phyloP scores from a whole-genome alignment of 306 rosid genomes.

The Cicer bijugum region DNA sequence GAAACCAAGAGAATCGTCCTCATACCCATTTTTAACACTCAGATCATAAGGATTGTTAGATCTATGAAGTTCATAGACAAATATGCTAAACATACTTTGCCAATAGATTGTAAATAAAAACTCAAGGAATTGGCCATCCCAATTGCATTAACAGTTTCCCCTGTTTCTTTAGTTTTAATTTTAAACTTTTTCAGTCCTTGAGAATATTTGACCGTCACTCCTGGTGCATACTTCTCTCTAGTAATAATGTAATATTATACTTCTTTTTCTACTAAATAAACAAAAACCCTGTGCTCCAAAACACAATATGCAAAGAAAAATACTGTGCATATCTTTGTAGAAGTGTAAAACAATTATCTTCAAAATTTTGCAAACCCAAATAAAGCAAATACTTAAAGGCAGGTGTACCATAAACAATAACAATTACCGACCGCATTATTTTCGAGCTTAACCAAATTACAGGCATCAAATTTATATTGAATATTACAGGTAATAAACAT shows the following conservation, averaged over 20 bases:
- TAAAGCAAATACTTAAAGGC: not conserved
- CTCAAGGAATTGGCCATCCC: not conserved
- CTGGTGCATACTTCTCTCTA: not conserved
- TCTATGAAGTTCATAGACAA: not conserved
- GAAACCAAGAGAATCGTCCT: not conserved
- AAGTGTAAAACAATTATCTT: constrained; percentile 8
- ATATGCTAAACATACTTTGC: not conserved
- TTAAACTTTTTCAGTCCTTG: constrained; percentile 3
- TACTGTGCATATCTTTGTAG: not conserved
- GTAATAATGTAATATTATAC: not conserved
- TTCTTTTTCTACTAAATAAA: not conserved
- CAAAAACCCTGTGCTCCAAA: not conserved
- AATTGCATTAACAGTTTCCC: not conserved
- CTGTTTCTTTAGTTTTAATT: constrained; percentile 4
- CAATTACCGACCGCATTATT: not conserved
- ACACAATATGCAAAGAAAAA: not conserved
- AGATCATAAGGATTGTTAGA: not conserved
- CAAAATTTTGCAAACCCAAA: constrained; percentile 8
- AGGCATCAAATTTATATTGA: constrained; percentile 1
- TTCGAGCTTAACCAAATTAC: not conserved
- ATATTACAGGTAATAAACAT: constrained; percentile 13
- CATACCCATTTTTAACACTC: constrained; percentile 11
- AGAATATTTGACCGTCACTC: constrained; percentile 8
- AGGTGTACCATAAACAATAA: not conserved
- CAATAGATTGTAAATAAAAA: not conserved